A percentile compares a stretch with the other conserved stretches of the same genome.
Conservation (phyloP, 2,329 filamentous ascomycete species). For the Curvularia eragrostidis region DNA sequence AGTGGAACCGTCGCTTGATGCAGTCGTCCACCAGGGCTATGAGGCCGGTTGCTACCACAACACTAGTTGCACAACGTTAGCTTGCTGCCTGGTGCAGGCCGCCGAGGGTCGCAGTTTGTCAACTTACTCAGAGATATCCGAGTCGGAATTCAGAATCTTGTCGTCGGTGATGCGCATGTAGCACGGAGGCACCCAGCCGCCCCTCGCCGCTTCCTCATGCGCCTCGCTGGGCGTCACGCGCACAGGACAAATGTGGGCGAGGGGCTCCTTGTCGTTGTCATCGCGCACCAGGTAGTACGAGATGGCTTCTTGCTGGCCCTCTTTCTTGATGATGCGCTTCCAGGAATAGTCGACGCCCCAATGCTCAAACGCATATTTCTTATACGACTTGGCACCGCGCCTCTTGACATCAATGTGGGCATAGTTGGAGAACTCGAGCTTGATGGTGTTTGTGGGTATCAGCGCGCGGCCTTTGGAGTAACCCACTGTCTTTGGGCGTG, state of each 20-base stretch:
- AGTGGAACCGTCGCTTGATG: conserved; percentile 79
- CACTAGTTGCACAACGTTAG: conserved; percentile 59
- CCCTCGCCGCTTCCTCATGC: conserved; percentile 74
- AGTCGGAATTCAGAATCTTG: conserved; percentile 69
- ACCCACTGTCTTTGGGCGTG: conserved; percentile 43
- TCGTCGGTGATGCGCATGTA: conserved; percentile 88
- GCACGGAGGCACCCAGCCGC: conserved; percentile 89
- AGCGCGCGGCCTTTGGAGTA: conserved; percentile 50
- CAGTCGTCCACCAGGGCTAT: conserved; percentile 88
- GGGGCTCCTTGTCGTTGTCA: conserved; percentile 63
- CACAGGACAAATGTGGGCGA: conserved; percentile 88
- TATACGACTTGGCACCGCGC: conserved; percentile 68
- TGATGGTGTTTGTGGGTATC: conserved; percentile 76
- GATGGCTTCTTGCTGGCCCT: conserved; percentile 66
- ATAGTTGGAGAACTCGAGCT: conserved; percentile 97
- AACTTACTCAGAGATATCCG: conserved; percentile 87
- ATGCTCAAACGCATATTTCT: conserved; percentile 90
- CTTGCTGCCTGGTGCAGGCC: conserved; percentile 9
- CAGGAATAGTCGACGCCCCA: conserved; percentile 88
- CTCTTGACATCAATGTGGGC: conserved; percentile 85
- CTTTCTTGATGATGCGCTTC: conserved; percentile 75
- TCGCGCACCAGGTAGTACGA: conserved; percentile 82
- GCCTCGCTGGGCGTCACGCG: conserved; percentile 74
- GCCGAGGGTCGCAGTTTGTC: neutral
- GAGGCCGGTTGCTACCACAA: conserved; percentile 88